A percentile compares a stretch with the other conserved stretches of the same genome.
phyloP scores from a whole-genome alignment of 2,329 filamentous ascomycete genomes.

The Sporothrix dimorphospora region DNA sequence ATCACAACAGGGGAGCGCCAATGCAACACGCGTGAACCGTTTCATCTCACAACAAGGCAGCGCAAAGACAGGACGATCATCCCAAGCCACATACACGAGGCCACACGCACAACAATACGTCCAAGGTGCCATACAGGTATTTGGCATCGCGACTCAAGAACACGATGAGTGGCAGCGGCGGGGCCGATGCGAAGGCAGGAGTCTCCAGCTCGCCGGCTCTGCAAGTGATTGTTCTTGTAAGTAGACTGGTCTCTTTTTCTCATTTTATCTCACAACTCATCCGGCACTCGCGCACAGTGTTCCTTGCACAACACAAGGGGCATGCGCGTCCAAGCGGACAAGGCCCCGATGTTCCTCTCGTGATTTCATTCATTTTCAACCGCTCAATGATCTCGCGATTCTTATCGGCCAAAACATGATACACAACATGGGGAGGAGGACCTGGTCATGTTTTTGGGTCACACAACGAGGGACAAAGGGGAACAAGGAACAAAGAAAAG shows the following conservation, averaged over 20 bases:
- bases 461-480: conserved; percentile 6
- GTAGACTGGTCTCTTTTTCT: conserved; percentile 38
- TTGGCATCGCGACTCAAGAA: background rate
- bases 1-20: background rate
- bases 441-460: background rate
- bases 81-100: background rate
- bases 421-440: background rate
- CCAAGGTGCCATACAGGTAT: background rate
- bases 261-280: conserved; percentile 27
- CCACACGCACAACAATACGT: background rate
- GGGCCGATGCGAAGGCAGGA: conserved; percentile 29
- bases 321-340: background rate
- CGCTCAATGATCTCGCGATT: background rate
- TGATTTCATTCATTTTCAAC: background rate
- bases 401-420: background rate
- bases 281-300: background rate
- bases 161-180: conserved; percentile 32
- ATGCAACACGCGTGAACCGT: background rate
- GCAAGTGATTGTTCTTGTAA: conserved; percentile 76
- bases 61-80: background rate
- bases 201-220: conserved; percentile 50
- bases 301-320: background rate
- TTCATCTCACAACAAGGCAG: background rate
- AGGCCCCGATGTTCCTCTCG: background rate
- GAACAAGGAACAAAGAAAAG: background rate